Percentiles rank a stretch among this genome's conserved stretches.
Evolutionary conservation across 2,329 filamentous ascomycete genomes (phyloP).

Genomic region (Paramyrothecium sp.): DNA sequence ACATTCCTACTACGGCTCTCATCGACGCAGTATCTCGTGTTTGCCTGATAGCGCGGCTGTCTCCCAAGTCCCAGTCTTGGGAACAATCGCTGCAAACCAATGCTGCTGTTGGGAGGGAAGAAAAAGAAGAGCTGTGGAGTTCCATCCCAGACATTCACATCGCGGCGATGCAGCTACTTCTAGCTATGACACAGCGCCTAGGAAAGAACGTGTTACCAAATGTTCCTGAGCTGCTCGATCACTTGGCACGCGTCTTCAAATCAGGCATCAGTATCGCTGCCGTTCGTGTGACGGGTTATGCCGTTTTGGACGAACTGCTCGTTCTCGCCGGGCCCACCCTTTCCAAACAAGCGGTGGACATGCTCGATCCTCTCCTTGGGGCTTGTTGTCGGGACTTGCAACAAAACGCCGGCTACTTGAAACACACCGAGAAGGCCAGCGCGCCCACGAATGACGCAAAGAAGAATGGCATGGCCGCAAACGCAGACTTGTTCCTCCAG

Average conservation of each 20-base stretch:
- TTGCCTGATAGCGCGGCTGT: constrained; percentile 61
- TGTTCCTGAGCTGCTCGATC: constrained; percentile 65
- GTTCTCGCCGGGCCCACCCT: constrained; percentile 63
- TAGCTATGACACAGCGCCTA: constrained; percentile 56
- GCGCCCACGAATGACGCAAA: constrained; percentile 25
- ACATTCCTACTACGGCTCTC: constrained; percentile 65
- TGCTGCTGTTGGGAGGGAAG: constrained; percentile 72
- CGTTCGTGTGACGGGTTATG: constrained; percentile 62
- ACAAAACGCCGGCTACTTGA: constrained; percentile 47
- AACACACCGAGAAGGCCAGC: constrained; percentile 29
- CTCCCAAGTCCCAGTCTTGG: constrained; percentile 41
- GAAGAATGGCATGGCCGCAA: constrained; percentile 48
- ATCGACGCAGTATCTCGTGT: constrained; percentile 70
- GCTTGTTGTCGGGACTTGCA: constrained; percentile 75
- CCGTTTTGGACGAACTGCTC: constrained; percentile 56
- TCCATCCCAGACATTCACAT: constrained; percentile 73
- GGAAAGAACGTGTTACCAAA: constrained; percentile 57
- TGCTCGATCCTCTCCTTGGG: constrained; percentile 61
- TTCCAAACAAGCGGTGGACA: constrained; percentile 62
- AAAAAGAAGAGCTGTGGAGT: constrained; percentile 76
- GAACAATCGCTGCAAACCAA: constrained; percentile 62
- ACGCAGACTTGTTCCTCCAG: constrained; percentile 71
- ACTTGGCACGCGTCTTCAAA: constrained; percentile 69
- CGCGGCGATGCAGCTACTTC: constrained; percentile 63
- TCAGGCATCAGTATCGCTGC: constrained; percentile 49